These are phyloP conservation scores for Teratosphaeria viscida DNA, from an alignment of 2,329 filamentous ascomycete species.

Conservation along the genomic window DNA sequence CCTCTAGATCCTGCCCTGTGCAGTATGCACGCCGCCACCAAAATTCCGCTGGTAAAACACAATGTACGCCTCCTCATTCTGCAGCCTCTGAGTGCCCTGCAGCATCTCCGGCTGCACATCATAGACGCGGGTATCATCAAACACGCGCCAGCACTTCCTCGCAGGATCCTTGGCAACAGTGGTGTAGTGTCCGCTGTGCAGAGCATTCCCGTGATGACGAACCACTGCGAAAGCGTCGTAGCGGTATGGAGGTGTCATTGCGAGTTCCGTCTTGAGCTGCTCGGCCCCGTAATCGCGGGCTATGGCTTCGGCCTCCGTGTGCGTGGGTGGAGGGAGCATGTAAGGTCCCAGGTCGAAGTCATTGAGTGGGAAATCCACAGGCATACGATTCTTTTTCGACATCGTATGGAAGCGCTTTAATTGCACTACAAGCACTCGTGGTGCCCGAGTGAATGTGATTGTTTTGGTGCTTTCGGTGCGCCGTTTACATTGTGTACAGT, in stretches of 20 bases:
- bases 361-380: slow-evolving; percentile 66
- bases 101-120: slow-evolving; percentile 45
- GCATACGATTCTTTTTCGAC: slow-evolving; percentile 55
- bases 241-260: slow-evolving; percentile 48
- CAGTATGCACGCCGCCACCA: background rate
- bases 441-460: slow-evolving; percentile 65
- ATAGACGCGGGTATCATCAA: slow-evolving; percentile 46
- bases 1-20: slow-evolving; percentile 5
- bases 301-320: slow-evolving; percentile 21
- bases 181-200: slow-evolving; percentile 71
- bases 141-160: slow-evolving; percentile 46
- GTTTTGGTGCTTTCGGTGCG: slow-evolving; percentile 58
- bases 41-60: slow-evolving; percentile 43
- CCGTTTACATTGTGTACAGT: slow-evolving; percentile 64
- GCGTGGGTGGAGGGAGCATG: slow-evolving; percentile 40
- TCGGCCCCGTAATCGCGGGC: slow-evolving; percentile 23
- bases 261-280: slow-evolving; percentile 23
- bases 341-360: slow-evolving; percentile 54
- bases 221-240: slow-evolving; percentile 86
- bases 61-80: slow-evolving; percentile 56
- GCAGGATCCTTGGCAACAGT: slow-evolving; percentile 44
- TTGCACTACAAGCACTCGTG: slow-evolving; percentile 66
- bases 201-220: slow-evolving; percentile 58
- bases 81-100: slow-evolving; percentile 35
- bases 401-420: slow-evolving; percentile 53